phyloP scores from a whole-genome alignment of 345 rosid genomes.

The Gossypioides kirkii region DNA sequence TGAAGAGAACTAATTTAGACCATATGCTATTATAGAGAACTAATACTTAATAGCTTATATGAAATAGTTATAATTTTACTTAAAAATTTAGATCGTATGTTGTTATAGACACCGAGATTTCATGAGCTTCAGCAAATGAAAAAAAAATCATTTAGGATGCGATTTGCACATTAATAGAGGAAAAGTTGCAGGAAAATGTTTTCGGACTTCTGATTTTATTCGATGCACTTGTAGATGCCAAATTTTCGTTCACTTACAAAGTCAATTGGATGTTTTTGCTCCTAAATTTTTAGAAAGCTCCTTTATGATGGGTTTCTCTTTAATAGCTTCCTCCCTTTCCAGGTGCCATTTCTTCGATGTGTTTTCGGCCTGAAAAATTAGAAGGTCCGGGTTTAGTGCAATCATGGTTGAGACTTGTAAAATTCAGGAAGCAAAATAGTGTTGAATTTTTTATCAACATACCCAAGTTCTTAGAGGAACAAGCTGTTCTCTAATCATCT shows the following conservation, averaged over 20 bases:
- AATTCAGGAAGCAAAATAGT: background rate
- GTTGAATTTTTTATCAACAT: conserved; percentile 16
- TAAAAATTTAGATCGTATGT: too few relatives aligned
- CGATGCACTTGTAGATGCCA: background rate
- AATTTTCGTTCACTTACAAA: background rate
- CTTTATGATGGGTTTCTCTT: conserved; percentile 66
- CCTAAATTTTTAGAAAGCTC: conserved; percentile 68
- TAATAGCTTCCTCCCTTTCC: conserved; percentile 36
- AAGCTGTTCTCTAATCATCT: conserved; percentile 48
- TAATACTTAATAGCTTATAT: too few relatives aligned
- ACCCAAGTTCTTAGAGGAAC: conserved; percentile 74
- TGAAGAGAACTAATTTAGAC: too few relatives aligned
- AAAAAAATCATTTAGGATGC: background rate
- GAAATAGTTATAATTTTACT: too few relatives aligned
- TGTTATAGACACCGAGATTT: too few relatives aligned
- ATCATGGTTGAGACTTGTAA: background rate
- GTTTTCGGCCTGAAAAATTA: conserved; percentile 45
- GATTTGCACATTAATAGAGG: background rate
- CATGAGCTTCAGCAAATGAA: too few relatives aligned
- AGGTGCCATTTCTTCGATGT: conserved; percentile 70
- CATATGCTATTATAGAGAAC: too few relatives aligned
- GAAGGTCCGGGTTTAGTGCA: background rate
- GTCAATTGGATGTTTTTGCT: conserved; percentile 32
- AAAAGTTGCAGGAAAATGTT: background rate
- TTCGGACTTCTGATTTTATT: background rate